These are phyloP conservation scores for Colletotrichum cuscutae DNA, from an alignment of 2,329 filamentous ascomycete species.

Conservation along the genomic window DNA sequence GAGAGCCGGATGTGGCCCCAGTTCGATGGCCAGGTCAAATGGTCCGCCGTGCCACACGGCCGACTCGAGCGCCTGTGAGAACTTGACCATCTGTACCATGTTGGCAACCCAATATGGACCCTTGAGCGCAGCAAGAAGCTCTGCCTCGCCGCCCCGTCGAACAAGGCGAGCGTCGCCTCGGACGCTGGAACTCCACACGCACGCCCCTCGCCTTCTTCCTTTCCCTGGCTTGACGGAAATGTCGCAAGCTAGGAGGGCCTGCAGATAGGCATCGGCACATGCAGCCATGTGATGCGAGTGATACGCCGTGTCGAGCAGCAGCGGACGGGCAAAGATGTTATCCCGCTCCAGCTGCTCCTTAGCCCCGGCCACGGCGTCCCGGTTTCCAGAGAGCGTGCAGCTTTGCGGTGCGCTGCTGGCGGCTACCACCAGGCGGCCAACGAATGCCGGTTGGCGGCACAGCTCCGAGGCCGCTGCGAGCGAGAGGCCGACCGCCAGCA, in stretches of 20 bases:
- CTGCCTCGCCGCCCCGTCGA: no score
- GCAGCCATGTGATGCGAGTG: slow-evolving; percentile 43
- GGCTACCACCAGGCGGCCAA: slow-evolving; percentile 32
- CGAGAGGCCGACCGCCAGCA: slow-evolving; percentile 39
- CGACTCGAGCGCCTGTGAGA: slow-evolving; percentile 37
- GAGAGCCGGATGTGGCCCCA: slow-evolving; percentile 42
- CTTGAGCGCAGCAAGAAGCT: not conserved
- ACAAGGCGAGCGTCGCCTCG: not conserved
- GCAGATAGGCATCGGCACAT: not conserved
- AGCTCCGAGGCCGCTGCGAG: slow-evolving; percentile 27
- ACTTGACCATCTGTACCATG: slow-evolving; percentile 39
- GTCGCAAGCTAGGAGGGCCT: not conserved
- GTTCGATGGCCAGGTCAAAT: slow-evolving; percentile 22
- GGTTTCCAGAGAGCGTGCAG: slow-evolving; percentile 44
- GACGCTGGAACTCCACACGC: not conserved
- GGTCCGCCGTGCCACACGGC: not conserved
- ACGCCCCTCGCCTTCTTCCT: not conserved
- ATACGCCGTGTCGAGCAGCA: slow-evolving; percentile 42
- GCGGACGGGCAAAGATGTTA: slow-evolving; percentile 33
- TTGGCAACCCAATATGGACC: slow-evolving; percentile 41
- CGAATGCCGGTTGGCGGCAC: not conserved
- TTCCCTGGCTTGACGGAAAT: no score
- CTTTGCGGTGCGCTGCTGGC: slow-evolving; percentile 37
- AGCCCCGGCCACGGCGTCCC: slow-evolving; percentile 38
- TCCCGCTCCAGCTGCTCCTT: slow-evolving; percentile 35